A percentile compares a stretch with the other conserved stretches of the same genome.
These are phyloP conservation scores for Stagonosporopsis vannaccii DNA, from an alignment of 2,329 filamentous ascomycete genomes.

Conservation along the genomic window DNA sequence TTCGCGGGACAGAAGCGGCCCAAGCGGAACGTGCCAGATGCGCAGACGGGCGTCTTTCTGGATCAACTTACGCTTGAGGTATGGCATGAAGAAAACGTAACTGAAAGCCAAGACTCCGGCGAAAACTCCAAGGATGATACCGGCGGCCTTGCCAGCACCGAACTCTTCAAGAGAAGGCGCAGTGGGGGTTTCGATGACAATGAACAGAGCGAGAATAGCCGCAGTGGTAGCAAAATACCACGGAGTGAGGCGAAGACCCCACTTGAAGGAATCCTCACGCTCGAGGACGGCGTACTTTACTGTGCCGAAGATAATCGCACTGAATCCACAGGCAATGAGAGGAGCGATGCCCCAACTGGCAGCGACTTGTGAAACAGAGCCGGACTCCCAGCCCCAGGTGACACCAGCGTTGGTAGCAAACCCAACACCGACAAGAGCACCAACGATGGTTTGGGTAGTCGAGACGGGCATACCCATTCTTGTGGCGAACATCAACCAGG, in stretches of 20 bases:
- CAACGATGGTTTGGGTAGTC: slow-evolving; percentile 68
- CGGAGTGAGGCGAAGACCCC: slow-evolving; percentile 58
- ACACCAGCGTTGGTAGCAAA: slow-evolving; percentile 52
- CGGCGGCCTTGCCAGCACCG: slow-evolving; percentile 38
- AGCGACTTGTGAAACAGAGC: slow-evolving; percentile 44
- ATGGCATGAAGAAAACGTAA: slow-evolving; percentile 41
- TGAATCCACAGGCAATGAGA: slow-evolving; percentile 56
- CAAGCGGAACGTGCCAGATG: slow-evolving; percentile 40
- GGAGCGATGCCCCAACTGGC: slow-evolving; percentile 61
- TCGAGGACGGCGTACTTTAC: slow-evolving; percentile 61
- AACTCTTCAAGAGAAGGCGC: slow-evolving; percentile 40
- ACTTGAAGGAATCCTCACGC: slow-evolving; percentile 58
- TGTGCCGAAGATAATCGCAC: slow-evolving; percentile 58
- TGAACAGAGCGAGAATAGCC: slow-evolving; percentile 63
- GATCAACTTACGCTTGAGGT: slow-evolving; percentile 38
- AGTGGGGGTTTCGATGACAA: slow-evolving; percentile 59
- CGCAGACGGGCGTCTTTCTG: slow-evolving; percentile 35
- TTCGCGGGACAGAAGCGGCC: slow-evolving; percentile 51
- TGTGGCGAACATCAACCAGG: slow-evolving; percentile 66
- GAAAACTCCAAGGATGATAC: slow-evolving; percentile 40
- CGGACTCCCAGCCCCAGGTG: slow-evolving; percentile 36
- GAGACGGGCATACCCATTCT: slow-evolving; percentile 63
- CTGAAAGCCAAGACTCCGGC: slow-evolving; percentile 28
- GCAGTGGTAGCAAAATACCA: slow-evolving; percentile 59
- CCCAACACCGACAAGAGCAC: slow-evolving; percentile 66